Base-by-base conservation (phyloP, 1,284 basidiomycete species). In the Thecaphora thlaspeos region DNA sequence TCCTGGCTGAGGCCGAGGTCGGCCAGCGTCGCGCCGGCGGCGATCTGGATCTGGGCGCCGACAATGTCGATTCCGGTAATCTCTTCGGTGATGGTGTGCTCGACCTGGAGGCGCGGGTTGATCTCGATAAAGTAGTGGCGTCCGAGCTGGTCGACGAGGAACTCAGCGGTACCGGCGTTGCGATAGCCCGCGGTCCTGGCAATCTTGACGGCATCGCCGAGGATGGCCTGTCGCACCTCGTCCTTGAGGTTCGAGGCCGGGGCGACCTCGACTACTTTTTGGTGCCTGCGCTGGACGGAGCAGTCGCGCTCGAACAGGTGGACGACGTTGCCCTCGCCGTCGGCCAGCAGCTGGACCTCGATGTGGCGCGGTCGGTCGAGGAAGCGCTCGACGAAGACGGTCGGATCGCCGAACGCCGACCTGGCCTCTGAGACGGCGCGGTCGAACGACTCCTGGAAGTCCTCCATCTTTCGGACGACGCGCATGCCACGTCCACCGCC, bases 241-340 rank as follows among this genome's bases (percentile, higher is more conserved):
- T 97, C 92, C 41, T 89, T 86, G 47, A 98, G 85, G 79, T 95
- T 90, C 43, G 88, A 91, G 21, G 95, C 94, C 30, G 95, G 95
- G 0, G 95, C 95, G 44, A 97, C 91, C 81, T 99, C 95, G 62
- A 99, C 83, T 4, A 88, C 82, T 70, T 89, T 89, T 75, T 89
- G 87, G 67, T 88, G 84, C 23, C 87, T 79, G 26, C 87, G 80
- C 70, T 89, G 87, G 17, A 87, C 47, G 39, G 43, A 43, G 44
- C 62, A 59, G 71, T 89, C 87, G 11, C 87, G 81, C 68, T 88
- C 87, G 30, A 85, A 84, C 79, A 87, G 83, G 70, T 87, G 85
- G 14, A 87, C 80, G 2, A 83, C 84, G 47, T 84, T 79, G 3
- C 79, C 78, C 4, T 73, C 44, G 0, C 85, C 86, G 70, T 88